phyloP scores from a whole-genome alignment of 2,329 filamentous ascomycete species.

The Penicillium sp. region DNA sequence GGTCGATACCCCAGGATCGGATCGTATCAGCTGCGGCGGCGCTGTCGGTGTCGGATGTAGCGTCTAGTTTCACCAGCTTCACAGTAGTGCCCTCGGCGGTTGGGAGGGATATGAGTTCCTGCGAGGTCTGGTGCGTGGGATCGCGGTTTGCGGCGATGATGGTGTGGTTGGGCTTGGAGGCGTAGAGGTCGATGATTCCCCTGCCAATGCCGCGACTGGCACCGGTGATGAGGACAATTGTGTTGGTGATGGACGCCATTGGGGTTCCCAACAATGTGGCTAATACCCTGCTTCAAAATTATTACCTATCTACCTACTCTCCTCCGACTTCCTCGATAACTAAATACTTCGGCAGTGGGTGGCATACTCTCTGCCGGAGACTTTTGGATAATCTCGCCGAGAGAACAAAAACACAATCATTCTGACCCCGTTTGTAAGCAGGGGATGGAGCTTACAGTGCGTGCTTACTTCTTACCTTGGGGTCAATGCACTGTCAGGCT shows the following conservation, averaged over 20 bases:
- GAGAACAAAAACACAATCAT: too few relatives aligned
- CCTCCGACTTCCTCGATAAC: too few relatives aligned
- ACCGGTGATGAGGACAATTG: slow-evolving; percentile 14
- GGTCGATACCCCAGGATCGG: slow-evolving; percentile 37
- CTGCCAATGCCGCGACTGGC: slow-evolving; percentile 13
- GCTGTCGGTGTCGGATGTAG: slow-evolving; percentile 39
- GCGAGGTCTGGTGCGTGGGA: slow-evolving; percentile 5
- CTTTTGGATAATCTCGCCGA: too few relatives aligned
- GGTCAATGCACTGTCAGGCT: too few relatives aligned
- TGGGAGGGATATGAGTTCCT: slow-evolving; percentile 34
- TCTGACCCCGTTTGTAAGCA: too few relatives aligned
- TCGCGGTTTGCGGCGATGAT: slow-evolving; percentile 14
- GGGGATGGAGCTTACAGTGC: too few relatives aligned
- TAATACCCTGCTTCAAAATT: too few relatives aligned
- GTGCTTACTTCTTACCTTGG: too few relatives aligned
- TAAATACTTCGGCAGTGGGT: too few relatives aligned
- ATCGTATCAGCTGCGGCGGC: slow-evolving; percentile 39
- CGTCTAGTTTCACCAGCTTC: slow-evolving; percentile 52
- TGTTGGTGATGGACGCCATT: not conserved
- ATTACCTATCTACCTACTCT: too few relatives aligned
- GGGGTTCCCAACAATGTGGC: too few relatives aligned
- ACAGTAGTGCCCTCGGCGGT: slow-evolving; percentile 41
- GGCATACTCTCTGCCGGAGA: too few relatives aligned
- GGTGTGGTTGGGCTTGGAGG: slow-evolving; percentile 11
- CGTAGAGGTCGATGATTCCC: slow-evolving; percentile 11